Base-by-base conservation (phyloP, 371 early-diverging fungal genomes). In the Mortierella sp. region DNA sequence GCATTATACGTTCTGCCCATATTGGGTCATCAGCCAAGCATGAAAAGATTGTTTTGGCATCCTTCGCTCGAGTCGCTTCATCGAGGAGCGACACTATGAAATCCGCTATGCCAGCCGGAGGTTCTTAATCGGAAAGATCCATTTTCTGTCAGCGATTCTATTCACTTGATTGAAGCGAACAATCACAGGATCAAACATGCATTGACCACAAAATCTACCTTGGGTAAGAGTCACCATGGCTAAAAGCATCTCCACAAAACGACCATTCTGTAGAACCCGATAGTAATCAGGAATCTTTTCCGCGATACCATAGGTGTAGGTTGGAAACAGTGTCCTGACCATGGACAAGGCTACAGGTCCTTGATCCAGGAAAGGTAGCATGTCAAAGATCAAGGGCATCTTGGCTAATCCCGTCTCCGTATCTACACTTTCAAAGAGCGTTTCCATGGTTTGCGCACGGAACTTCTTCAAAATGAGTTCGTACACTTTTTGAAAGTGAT, bases 401-500 rank as follows among this genome's bases (percentile, higher is more conserved):
- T 53, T 65, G 43, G 60, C 52, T 8, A 46, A 23, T 45, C 71
- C 78, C 21, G 78, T 66, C 16, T 62, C 78, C 19, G 63, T 24
- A 41, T 76, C 78, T 1, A 57, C 38, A 41, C 64, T 65, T 52
- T 68, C 76, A 49, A 70, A 76, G 1, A 76, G 61, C 0, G 78
- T 70, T 13, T 57, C 42, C 71, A 70, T 76, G 18, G 78, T 76
- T 38, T 76, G 70, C 10, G 61, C 52, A 27, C 70, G 47, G 49
- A 66, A 76, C 57, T 70, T 76, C 51, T 66, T 69, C 16, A 76
- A 30, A 23, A 76, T 69, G 19, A 66, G 62, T 34, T 76, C 78
- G n/a, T 70, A 70, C 27, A 76, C 71, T 46, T 70, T 76, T 41
- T 76, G 71, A 47, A 76, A 76, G 34, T 76, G 78, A 38, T 76